Base-by-base conservation (phyloP, 2,329 filamentous ascomycete genomes). In the Fusarium palustre region DNA sequence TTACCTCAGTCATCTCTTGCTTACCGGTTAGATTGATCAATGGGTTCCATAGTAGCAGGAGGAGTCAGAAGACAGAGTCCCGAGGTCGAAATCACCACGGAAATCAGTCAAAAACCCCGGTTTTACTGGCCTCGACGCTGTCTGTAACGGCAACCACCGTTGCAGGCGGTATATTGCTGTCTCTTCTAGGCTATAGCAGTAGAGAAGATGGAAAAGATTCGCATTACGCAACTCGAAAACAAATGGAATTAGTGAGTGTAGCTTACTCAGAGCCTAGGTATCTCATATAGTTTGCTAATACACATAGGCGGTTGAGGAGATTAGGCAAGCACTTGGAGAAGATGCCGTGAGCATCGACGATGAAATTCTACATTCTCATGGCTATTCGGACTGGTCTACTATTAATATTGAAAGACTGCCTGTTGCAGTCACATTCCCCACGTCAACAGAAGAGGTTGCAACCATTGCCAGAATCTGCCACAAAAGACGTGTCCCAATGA, bases 401-500 rank as follows among this genome's bases (percentile, higher is more conserved):
- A 82, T 82, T 16, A 90, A 91, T 69, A 84, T 87, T 2, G 86
- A 89, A 18, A 80, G 80, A 2, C 80, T 90, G 5, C 88, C 88
- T 0, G 86, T 90, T 3, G 88, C 88, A 1, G 88, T 91, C 28
- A 86, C 86, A 0, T 90, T 90, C 68, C 88, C 88, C 3, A 84
- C 84, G 25, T 84, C 81, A 4, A 91, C 88, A 0, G 82, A 85
- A 50, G 84, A 91, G 57, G 88, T 91, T 13, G 83, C 87, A 1
- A 73, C 77, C 16, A 87, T 91, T 56, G 87, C 86, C 1, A 84
- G 89, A 69, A 84, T 94, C 47, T 97, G 94, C 1, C 80, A 85
- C 91, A 80, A 90, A 90, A 77, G 90, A 93, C 79, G 89, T 85
- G 87, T 97, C 50, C 94, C 94, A 1, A 92, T 97, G 58, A 60